Base-by-base conservation (phyloP, 352 stramenopile genomes). In the Pythium oligandrum region DNA sequence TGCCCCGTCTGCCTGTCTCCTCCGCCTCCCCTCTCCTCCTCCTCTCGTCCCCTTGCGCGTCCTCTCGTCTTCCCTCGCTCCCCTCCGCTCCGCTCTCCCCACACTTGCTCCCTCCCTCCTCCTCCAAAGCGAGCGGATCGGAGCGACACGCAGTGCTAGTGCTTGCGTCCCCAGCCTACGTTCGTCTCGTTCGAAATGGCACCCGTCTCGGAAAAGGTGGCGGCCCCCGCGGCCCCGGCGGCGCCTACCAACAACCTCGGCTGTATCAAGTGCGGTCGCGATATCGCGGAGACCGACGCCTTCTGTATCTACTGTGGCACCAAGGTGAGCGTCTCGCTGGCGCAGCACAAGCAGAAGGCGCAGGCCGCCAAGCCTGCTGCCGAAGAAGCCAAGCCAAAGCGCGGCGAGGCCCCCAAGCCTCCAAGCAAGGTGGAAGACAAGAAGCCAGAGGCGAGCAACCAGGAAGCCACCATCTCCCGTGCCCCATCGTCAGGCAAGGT, bases 261-360 rank as follows among this genome's bases (percentile, higher is more conserved):
- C 48, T 93, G 83, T 58, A 73, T 88, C 64, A 91, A 90, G 55
- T 93, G 83, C 54, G 70, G 71, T 51, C 76, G 77, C 50, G 75
- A 88, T 43, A 79, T 93, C 57, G 73, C 81, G 44, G 67, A 83
- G 51, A 51, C 75, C 32, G 83, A 93, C 70, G 69, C 81, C 42
- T 91, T 93, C 66, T 93, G 83, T 64, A 93, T 93, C 66, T 93
- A 87, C 68, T 93, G 83, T 54, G 83, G 83, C 58, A 93, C 81
- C 51, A 92, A 92, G 50, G 81, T 92, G 56, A 83, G 72, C 50
- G 60, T 83, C 48, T 81, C 77, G 61, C 51, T 86, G 32, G 71
- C 73, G 4, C 72, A 86, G 63, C 73, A 77, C 39, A 78, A 82
- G 55, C 63, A 68, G 33, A 63, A 59, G 45, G 31, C 40, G 38